Percentiles rank a stretch among this genome's conserved stretches.
Evolutionary conservation across 179 eudicot species (phyloP).

Genomic region (Silene noctiflora): DNA sequence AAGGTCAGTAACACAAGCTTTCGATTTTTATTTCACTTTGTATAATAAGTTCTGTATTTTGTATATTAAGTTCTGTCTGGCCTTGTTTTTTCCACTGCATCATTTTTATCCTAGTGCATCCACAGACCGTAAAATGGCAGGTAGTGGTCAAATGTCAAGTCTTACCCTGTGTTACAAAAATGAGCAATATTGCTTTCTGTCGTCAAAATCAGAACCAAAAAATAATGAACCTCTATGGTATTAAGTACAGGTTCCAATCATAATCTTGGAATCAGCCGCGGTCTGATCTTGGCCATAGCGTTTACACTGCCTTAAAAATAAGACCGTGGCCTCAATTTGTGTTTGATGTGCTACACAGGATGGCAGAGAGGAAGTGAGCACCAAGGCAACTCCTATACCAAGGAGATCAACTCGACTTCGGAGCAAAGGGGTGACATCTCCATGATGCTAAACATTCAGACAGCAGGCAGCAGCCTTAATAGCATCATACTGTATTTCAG

Average conservation of each 20-base stretch:
- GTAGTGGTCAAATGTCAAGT: too few species aligned
- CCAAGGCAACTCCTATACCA: constrained; percentile 16
- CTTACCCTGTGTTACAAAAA: too few species aligned
- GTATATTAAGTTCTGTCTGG: background rate
- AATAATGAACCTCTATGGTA: too few species aligned
- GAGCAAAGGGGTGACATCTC: constrained; percentile 16
- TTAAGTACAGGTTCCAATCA: too few species aligned
- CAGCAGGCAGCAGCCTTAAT: constrained; percentile 9
- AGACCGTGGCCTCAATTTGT: too few species aligned
- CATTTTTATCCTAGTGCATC: too few species aligned
- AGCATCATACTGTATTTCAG: constrained; percentile 20
- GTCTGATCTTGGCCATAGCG: too few species aligned
- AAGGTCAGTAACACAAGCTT: background rate
- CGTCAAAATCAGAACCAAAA: too few species aligned
- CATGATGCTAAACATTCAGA: constrained; percentile 10
- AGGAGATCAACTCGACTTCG: constrained; percentile 22
- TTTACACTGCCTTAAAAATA: too few species aligned
- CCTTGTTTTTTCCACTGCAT: background rate
- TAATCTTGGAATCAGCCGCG: too few species aligned
- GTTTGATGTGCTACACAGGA: constrained; percentile 4
- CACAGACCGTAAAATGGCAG: too few species aligned
- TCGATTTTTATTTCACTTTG: background rate
- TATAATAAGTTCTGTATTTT: background rate
- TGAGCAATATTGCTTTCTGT: too few species aligned
- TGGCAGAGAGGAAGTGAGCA: constrained; percentile 16